Evolutionary conservation across 2,329 filamentous ascomycete species (phyloP), one percentile per base, ranked within the genome.

Genomic region (Epichloe typhina): DNA sequence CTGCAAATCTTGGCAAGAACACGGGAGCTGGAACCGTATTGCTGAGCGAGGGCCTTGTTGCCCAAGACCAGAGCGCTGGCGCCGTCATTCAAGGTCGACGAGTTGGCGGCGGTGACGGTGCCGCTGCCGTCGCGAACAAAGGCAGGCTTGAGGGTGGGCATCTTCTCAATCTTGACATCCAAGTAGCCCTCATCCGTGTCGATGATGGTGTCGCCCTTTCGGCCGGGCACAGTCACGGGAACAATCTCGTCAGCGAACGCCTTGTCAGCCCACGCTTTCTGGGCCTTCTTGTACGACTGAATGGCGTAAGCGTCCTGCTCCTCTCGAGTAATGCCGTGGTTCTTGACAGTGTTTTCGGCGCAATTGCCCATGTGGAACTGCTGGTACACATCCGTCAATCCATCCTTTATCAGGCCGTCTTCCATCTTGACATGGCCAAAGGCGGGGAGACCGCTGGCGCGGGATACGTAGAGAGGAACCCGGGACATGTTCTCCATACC

Each of bases 401-500:
- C 93, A 62, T 98, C 93, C 67, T 93, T 93, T 64, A 97, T 85
- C 60, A 98, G 70, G 0, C 91, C 93, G 62, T 98, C 93, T 66
- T 95, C 85, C 68, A 95, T 72, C 68, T 86, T 86, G 58, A 93
- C 75, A 61, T 95, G 82, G 36, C 93, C 93, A 62, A 97, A 96
- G 0, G 88, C 73, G 1, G 90, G 87, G 87, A 93, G 75, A 55
- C 85, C 80, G 61, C 82, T 88, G n/a, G 88, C 81, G 35, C 93
- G 82, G 7, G 86, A 82, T 33, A 94, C 71, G 64, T 96, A 97
- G 69, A 94, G 94, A 3, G 93, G 93, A 4, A 95, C 88, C 39
- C 86, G 79, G 5, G 87, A 88, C 93, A 98, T 98, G 69, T 88
- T 96, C 72, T 98, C 93, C 86, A 98, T 96, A 50, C 93, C 93